Evolutionary conservation across 2,329 filamentous ascomycete species (phyloP).

Genomic region (Calycina herbarum): DNA sequence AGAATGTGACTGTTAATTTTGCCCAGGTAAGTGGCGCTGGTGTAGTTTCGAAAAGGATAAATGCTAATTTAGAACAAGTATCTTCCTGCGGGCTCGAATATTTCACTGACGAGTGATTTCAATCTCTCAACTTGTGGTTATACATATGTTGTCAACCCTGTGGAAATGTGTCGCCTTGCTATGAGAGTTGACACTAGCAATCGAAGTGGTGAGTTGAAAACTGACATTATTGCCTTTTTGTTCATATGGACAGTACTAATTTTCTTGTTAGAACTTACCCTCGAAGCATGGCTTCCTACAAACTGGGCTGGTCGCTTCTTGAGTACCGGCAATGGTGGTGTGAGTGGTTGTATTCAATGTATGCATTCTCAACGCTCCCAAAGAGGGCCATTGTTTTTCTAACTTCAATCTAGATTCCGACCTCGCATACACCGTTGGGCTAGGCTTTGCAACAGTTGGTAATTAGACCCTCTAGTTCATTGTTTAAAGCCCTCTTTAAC

Average conservation of each 20-base stretch:
- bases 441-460: constrained; percentile 32
- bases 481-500: too few species aligned
- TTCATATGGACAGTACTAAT: not conserved
- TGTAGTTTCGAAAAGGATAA: not conserved
- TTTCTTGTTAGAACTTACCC: constrained; percentile 18
- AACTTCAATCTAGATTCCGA: constrained; percentile 18
- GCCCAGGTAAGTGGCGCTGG: not conserved
- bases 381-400: not conserved
- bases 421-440: constrained; percentile 23
- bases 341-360: constrained; percentile 30
- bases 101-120: not conserved
- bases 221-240: not conserved
- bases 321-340: constrained; percentile 36
- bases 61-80: not conserved
- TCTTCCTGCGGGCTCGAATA: constrained; percentile 7
- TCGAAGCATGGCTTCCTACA: constrained; percentile 37
- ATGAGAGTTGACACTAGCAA: constrained; percentile 12
- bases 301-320: constrained; percentile 46
- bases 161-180: constrained; percentile 18
- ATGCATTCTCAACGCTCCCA: not conserved
- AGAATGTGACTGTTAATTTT: constrained; percentile 13
- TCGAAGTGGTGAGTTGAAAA: constrained; percentile 3
- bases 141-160: not conserved
- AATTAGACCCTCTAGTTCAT: too few species aligned
- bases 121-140: constrained; percentile 4